These are phyloP conservation scores for Apostasia shenzhenica DNA, from an alignment of 106 monocot genomes.

Conservation along the genomic window DNA sequence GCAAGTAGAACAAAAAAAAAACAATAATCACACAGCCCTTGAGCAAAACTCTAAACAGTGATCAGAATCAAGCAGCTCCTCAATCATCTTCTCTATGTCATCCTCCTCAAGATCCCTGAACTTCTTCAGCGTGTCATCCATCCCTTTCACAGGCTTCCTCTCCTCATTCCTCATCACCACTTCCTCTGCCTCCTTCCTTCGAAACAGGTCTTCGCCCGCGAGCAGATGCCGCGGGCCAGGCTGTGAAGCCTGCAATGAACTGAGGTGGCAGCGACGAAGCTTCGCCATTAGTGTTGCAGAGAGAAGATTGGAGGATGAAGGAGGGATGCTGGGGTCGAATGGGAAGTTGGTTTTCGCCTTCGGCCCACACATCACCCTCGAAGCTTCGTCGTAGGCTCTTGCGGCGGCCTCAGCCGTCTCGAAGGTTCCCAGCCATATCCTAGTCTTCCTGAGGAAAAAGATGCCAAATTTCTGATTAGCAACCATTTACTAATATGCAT, in stretches of 20 bases:
- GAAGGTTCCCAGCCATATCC: conserved; percentile 73
- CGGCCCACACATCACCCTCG: conserved; percentile 51
- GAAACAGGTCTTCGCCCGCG: no score
- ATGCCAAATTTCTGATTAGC: no score
- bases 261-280: conserved; percentile 38
- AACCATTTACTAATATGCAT: no score
- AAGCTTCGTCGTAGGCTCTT: conserved; percentile 68
- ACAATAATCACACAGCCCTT: conserved; percentile 4
- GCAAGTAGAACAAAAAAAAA: no score
- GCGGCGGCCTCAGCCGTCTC: conserved; percentile 74
- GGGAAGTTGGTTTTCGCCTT: conserved; percentile 52
- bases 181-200: no score
- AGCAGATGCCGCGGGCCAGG: background rate
- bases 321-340: conserved; percentile 8
- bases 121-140: conserved; percentile 2
- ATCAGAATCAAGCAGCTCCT: conserved; percentile 53
- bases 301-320: conserved; percentile 16
- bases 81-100: conserved; percentile 70
- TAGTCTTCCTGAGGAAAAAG: conserved; percentile 37
- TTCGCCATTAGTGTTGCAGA: conserved; percentile 45
- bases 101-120: conserved; percentile 29
- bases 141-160: background rate
- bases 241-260: conserved; percentile 14
- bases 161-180: no score
- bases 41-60: conserved; percentile 42